phyloP scores from a whole-genome alignment of 495 filamentous ascomycete species.

The Talaromyces ruber region DNA sequence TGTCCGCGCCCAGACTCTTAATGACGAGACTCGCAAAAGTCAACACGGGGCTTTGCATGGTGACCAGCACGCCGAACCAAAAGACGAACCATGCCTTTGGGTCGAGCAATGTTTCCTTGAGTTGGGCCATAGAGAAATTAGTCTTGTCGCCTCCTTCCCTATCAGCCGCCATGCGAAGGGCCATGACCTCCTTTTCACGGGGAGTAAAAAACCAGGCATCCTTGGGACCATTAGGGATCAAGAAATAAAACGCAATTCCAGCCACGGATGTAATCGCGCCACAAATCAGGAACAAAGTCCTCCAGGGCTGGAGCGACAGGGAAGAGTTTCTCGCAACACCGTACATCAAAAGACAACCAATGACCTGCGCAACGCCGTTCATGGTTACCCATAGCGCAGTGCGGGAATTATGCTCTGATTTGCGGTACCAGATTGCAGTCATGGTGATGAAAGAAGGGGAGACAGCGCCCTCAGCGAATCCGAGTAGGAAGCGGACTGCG shows the following conservation, averaged over 20 bases:
- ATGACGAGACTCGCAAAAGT: conserved; percentile 27
- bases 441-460: conserved; percentile 18
- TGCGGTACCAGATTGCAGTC: conserved; percentile 32
- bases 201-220: conserved; percentile 49
- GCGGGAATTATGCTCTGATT: conserved; percentile 40
- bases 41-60: conserved; percentile 11
- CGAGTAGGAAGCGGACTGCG: conserved; percentile 40
- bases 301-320: conserved; percentile 32
- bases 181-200: conserved; percentile 43
- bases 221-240: conserved; percentile 51
- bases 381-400: conserved; percentile 45
- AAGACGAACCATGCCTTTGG: conserved; percentile 53
- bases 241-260: conserved; percentile 41
- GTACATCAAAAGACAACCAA: conserved; percentile 48
- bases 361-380: conserved; percentile 45
- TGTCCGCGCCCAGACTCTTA: conserved; percentile 19
- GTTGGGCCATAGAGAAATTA: conserved; percentile 44
- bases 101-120: conserved; percentile 47
- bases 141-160: conserved; percentile 54
- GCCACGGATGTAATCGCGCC: conserved; percentile 42
- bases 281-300: conserved; percentile 37
- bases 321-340: conserved; percentile 37
- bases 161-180: conserved; percentile 46
- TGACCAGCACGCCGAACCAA: conserved; percentile 38
- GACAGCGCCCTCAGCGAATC: conserved; percentile 41